Base-by-base conservation (phyloP, 352 stramenopile species). In the Pythium apleroticum region DNA sequence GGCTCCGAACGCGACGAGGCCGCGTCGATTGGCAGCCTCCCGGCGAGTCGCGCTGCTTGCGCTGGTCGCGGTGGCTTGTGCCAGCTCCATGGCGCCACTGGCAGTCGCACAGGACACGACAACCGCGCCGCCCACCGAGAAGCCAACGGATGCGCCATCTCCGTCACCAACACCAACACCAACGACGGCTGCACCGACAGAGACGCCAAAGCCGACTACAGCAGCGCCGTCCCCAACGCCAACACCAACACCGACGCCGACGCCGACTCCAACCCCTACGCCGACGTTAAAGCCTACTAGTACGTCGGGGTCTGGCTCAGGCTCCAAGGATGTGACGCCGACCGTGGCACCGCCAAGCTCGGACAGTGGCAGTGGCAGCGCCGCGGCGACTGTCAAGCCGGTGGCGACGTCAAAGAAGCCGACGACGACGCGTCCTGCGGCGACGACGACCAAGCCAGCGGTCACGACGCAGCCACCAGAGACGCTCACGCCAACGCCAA, bases 361-460 rank as follows among this genome's bases (percentile, higher is more conserved):
- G n/a, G 22, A 31, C 27, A 64, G 55, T 35, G 55, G 43, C 22
- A 59, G 48, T 27, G 55, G 28, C 24, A 65, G 35, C 8, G 17
- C 22, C 9, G 35, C 48, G 14, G 46, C 28, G 10, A 71, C 41
- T 24, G 25, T 39, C 57, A 66, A 58, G 50, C 33, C 60, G 24
- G 12, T 30, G n/a, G 52, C n/a, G 20, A 65, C 59, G 14, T 68
- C 55, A 8, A 71, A 65, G 64, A 17, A 37, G 20, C 55, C 27
- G 15, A 28, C 31, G 28, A 65, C 63, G 8, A 41, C 35, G 41
- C 31, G 52, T 31, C 57, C 57, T 9, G 20, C 46, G 4, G 53
- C 63, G 11, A 46, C 52, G 14, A 45, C 52, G 14, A 45, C 65
- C 4, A 31, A 2, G 24, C 52, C 65, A 7, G 15, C 22, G 3